Conservation (phyloP, 1,284 basidiomycete species). For the Ustilago nuda region DNA sequence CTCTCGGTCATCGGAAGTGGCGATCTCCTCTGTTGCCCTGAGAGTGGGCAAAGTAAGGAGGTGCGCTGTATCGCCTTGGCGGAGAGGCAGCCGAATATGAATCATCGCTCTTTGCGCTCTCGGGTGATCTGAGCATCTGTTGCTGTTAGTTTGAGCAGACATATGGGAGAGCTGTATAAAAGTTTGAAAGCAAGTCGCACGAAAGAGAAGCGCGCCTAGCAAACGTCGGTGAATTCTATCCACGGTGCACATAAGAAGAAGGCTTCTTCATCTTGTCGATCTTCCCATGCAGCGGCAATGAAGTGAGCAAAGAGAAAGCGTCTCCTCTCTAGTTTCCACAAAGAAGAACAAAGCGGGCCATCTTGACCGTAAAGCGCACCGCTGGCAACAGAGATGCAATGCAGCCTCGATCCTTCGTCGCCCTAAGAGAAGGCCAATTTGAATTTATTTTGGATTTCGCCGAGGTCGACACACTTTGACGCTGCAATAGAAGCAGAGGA, state of each 20-base stretch:
- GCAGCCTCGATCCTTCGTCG: slow-evolving; percentile 32
- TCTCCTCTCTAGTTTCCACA: neutral
- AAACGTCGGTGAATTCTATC: slow-evolving; percentile 4
- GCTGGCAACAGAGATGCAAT: slow-evolving; percentile 26
- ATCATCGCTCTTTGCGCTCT: too few relatives aligned
- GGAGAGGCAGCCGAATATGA: too few relatives aligned
- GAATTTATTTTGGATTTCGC: too few relatives aligned
- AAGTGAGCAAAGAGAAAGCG: neutral
- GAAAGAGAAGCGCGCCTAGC: neutral
- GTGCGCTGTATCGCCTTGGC: too few relatives aligned
- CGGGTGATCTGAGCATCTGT: neutral
- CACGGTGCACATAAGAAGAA: neutral
- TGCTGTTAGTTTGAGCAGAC: too few relatives aligned
- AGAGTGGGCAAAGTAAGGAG: too few relatives aligned
- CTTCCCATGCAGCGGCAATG: slow-evolving; percentile 11
- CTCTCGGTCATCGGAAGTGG: too few relatives aligned
- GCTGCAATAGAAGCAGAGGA: too few relatives aligned
- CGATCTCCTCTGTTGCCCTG: neutral
- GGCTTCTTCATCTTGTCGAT: slow-evolving; percentile 21
- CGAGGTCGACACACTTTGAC: neutral
- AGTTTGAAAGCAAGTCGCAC: neutral
- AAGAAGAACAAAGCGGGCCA: neutral
- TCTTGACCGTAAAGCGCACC: neutral
- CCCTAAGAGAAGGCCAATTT: neutral
- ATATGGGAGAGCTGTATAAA: too few relatives aligned